Conservation (phyloP, 2,329 filamentous ascomycete species). For the Colletotrichum sp. region DNA sequence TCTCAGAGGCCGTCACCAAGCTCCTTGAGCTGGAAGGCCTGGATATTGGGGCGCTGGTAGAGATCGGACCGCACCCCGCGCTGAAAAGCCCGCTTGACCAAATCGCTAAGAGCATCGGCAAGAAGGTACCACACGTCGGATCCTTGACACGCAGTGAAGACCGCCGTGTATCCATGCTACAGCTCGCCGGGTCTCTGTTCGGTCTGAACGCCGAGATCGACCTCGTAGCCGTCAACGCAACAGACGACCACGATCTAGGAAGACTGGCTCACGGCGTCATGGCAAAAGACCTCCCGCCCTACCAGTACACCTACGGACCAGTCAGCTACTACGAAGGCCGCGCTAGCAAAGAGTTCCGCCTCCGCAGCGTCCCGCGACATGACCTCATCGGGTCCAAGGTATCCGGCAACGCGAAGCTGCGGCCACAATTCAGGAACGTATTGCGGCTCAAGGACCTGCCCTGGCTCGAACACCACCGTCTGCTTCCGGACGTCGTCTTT, state of each 20-base stretch:
- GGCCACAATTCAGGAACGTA: neutral
- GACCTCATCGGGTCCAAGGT: neutral
- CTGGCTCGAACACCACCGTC: neutral
- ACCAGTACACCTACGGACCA: neutral
- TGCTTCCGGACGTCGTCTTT: neutral
- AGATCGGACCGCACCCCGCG: neutral
- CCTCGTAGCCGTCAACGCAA: neutral
- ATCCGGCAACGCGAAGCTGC: neutral
- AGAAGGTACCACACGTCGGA: neutral
- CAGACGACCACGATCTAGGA: neutral
- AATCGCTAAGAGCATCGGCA: neutral
- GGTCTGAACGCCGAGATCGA: neutral
- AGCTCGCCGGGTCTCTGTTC: neutral
- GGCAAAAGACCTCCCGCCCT: neutral
- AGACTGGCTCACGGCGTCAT: fast-evolving
- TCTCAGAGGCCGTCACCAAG: neutral
- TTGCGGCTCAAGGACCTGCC: neutral
- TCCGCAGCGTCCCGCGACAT: neutral
- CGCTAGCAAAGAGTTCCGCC: neutral
- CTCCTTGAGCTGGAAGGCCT: neutral
- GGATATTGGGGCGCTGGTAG: neutral
- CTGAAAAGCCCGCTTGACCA: neutral
- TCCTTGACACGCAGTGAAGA: neutral
- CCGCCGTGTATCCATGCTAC: neutral
- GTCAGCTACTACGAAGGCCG: neutral